Evolutionary conservation across 2,329 filamentous ascomycete species (phyloP).

Genomic region (Teratosphaeria viscida): DNA sequence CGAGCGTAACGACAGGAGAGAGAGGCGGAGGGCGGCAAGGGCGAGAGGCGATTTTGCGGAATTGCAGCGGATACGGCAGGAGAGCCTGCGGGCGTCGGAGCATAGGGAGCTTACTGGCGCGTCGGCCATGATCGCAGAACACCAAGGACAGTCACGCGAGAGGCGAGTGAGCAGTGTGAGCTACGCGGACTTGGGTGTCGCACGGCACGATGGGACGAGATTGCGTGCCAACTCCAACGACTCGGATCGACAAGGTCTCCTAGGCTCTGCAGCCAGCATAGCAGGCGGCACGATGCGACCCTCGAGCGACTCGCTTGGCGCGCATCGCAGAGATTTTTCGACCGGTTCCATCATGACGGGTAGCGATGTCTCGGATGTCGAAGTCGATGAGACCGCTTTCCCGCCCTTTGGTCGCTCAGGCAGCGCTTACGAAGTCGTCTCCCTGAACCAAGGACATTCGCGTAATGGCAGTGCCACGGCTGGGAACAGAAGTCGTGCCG

Average conservation of each 20-base stretch:
- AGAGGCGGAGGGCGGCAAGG: conserved; percentile 60
- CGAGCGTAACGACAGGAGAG: conserved; percentile 67
- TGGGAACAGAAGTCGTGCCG: conserved; percentile 16
- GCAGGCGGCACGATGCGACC: conserved; percentile 19
- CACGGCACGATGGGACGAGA: conserved; percentile 65
- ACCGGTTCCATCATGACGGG: conserved; percentile 6
- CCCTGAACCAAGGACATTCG: conserved; percentile 29
- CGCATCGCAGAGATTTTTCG: conserved; percentile 34
- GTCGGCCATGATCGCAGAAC: conserved; percentile 44
- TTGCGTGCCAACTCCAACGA: conserved; percentile 63
- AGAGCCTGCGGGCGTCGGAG: conserved; percentile 45
- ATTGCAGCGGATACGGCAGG: conserved; percentile 51
- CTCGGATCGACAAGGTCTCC: conserved; percentile 62
- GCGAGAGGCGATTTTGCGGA: conserved; percentile 58
- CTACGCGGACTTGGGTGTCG: conserved; percentile 66
- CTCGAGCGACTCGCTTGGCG: conserved; percentile 17
- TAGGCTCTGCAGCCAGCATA: conserved; percentile 57
- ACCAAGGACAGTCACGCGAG: conserved; percentile 51
- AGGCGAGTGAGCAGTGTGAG: conserved; percentile 63
- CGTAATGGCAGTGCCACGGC: conserved; percentile 15
- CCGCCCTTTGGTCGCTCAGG: conserved; percentile 23
- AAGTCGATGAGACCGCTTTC: conserved; percentile 9
- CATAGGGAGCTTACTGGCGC: conserved; percentile 27
- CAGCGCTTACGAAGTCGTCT: conserved; percentile 35
- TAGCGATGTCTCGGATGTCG: conserved; percentile 24